Evolutionary conservation across 257 asterid genomes (phyloP), one percentile per base, ranked within the genome.

Genomic region (Jasminum sambac): DNA sequence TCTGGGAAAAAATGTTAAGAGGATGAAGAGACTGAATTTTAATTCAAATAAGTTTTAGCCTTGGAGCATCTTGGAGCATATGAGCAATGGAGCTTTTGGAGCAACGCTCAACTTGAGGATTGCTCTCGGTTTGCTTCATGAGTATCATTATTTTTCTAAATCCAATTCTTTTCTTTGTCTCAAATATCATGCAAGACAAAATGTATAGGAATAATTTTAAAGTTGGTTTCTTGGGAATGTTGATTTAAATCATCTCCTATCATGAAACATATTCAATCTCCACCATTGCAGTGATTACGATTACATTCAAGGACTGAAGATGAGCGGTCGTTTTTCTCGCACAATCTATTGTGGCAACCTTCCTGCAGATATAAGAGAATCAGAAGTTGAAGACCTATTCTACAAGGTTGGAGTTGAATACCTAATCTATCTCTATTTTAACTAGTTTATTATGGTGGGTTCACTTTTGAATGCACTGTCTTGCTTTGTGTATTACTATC

Each of bases 121-220:
- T 89, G 97, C 98, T 89, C 96, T 84, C 83, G 97, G 99, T 95
- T 90, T 88, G 99, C 96, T 87, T 83, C 93, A 88, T 84, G 83
- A 69, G 95, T 85, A 84, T 84, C 83, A 72, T 81, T 76, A 67
- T 69, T 77, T 65, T 2, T 21, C 17, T 76, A 52, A 63, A 67
- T 79, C 76, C 6, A 11, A 40, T 40, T 4, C 36, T 48, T 75
- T 64, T 74, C 65, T 64, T 80, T 74, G 73, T 80, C 81, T 64
- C 63, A 76, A 73, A 72, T 65, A 68, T 75, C 82, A 66, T 65
- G 59, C 60, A 44, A 73, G 64, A 69, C 41, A 77, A 72, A 76
- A 36, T 64, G 64, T 70, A 42, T 50, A 48, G 72, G 79, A 79
- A 60, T 72, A 72, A 42, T 17, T 61, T 67, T 34, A 14, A 68